phyloP scores from a whole-genome alignment of 2,329 filamentous ascomycete genomes.

The Diaporthe nobilis region DNA sequence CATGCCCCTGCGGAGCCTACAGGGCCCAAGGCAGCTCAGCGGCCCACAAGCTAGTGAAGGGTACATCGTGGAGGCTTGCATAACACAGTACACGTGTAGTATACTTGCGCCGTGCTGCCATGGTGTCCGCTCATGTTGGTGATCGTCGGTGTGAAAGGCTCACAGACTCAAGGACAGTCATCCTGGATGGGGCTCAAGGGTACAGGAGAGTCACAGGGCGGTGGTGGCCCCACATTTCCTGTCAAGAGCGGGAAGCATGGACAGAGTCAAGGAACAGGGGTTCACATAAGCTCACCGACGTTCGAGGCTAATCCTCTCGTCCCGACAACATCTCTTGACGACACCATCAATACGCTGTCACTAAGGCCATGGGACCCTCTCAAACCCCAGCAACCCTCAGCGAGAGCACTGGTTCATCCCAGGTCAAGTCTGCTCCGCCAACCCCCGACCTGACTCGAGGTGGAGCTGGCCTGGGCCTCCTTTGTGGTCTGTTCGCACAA shows the following conservation, averaged over 20 bases:
- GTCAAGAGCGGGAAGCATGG: conserved; percentile 39
- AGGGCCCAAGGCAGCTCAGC: background rate
- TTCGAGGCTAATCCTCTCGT: conserved; percentile 19
- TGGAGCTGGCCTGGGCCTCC: background rate
- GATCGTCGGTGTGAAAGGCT: conserved; percentile 6
- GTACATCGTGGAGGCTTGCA: background rate
- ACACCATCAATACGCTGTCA: background rate
- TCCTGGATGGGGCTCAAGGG: conserved; percentile 33
- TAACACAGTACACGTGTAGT: background rate
- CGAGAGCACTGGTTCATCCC: background rate
- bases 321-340: conserved; percentile 23
- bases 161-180: background rate
- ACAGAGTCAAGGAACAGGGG: conserved; percentile 33
- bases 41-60: conserved; percentile 4
- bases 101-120: background rate
- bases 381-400: background rate
- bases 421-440: background rate
- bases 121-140: background rate
- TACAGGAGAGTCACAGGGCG: conserved; percentile 11
- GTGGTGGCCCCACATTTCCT: conserved; percentile 41
- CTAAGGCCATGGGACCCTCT: background rate
- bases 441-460: background rate
- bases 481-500: conserved; percentile 1
- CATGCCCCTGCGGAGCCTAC: background rate
- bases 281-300: conserved; percentile 33